These are phyloP conservation scores for Colletotrichum australisinense DNA, from an alignment of 2,329 filamentous ascomycete genomes.

Conservation along the genomic window DNA sequence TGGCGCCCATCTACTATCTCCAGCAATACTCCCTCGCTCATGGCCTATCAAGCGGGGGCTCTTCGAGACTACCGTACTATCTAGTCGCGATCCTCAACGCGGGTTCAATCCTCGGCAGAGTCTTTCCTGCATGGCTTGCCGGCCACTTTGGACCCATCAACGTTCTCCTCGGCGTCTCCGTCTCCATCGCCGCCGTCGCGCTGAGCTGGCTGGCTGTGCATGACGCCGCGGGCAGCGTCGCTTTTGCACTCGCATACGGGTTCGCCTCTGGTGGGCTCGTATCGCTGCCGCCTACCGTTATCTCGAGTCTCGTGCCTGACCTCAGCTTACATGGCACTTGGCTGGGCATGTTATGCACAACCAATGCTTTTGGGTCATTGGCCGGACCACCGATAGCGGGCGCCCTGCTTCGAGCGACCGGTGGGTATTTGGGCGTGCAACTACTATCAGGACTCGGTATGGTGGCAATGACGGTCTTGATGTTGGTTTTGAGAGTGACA, in stretches of 20 bases:
- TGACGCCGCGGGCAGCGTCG: slow-evolving; percentile 49
- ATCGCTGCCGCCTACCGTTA: slow-evolving; percentile 53
- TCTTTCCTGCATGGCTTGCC: slow-evolving; percentile 58
- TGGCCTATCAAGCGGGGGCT: slow-evolving; percentile 42
- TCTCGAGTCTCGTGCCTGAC: slow-evolving; percentile 55
- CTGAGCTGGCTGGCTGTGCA: slow-evolving; percentile 55
- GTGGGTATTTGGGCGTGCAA: slow-evolving; percentile 43
- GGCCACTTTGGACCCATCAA: slow-evolving; percentile 54
- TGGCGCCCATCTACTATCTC: slow-evolving; percentile 58
- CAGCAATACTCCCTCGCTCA: slow-evolving; percentile 53
- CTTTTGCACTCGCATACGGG: slow-evolving; percentile 57
- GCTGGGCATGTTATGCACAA: slow-evolving; percentile 54
- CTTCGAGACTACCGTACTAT: slow-evolving; percentile 51
- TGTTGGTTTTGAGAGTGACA: not conserved
- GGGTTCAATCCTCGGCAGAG: slow-evolving; percentile 59
- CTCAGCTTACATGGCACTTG: slow-evolving; percentile 53
- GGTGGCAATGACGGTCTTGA: slow-evolving; percentile 23
- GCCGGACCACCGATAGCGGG: slow-evolving; percentile 53
- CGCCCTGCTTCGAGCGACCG: slow-evolving; percentile 44
- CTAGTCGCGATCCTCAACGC: slow-evolving; percentile 64
- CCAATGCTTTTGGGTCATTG: slow-evolving; percentile 50
- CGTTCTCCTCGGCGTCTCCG: slow-evolving; percentile 49
- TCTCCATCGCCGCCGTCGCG: slow-evolving; percentile 45
- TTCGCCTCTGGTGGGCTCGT: slow-evolving; percentile 59
- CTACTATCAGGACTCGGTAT: slow-evolving; percentile 43